Evolutionary conservation across 352 stramenopile genomes (phyloP).

Genomic region (Pelagophyceae sp.): DNA sequence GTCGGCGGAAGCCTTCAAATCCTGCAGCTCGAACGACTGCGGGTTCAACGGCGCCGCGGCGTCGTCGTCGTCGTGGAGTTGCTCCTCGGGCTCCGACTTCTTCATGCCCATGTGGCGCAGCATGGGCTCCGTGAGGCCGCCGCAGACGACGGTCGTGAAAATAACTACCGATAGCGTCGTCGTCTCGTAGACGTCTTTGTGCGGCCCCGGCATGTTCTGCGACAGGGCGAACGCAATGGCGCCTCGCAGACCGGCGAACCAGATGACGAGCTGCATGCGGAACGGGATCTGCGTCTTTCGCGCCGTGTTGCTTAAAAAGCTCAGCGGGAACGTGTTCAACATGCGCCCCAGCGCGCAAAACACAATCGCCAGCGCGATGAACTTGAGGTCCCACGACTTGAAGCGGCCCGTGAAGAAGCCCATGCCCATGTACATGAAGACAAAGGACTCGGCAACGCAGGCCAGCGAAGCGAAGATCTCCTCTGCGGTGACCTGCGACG

Average conservation of each 20-base stretch:
- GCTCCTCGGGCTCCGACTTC: constrained; percentile 17
- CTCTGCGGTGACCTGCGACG: constrained; percentile 57
- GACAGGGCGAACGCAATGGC: constrained; percentile 79
- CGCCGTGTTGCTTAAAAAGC: constrained; percentile 53
- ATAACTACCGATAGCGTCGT: constrained; percentile 79
- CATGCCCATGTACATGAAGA: constrained; percentile 82
- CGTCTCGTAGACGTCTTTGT: constrained; percentile 70
- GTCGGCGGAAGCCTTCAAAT: no score
- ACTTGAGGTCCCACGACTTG: constrained; percentile 60
- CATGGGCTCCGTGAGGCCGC: constrained; percentile 72
- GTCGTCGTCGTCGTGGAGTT: constrained; percentile 22
- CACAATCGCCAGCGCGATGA: constrained; percentile 69
- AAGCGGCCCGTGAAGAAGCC: constrained; percentile 58
- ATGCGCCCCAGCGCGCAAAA: constrained; percentile 70
- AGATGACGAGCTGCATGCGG: constrained; percentile 81
- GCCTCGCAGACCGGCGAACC: constrained; percentile 68
- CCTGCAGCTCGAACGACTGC: no score
- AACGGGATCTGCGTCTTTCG: constrained; percentile 46
- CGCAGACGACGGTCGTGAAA: constrained; percentile 90
- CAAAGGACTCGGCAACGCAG: constrained; percentile 63
- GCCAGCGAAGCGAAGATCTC: constrained; percentile 74
- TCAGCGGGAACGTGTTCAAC: constrained; percentile 86
- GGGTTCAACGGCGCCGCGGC: constrained; percentile 23
- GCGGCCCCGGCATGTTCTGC: constrained; percentile 83
- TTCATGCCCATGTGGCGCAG: constrained; percentile 18